Evolutionary conservation across 2,329 filamentous ascomycete species (phyloP).

Genomic region (Fusarium sp.): DNA sequence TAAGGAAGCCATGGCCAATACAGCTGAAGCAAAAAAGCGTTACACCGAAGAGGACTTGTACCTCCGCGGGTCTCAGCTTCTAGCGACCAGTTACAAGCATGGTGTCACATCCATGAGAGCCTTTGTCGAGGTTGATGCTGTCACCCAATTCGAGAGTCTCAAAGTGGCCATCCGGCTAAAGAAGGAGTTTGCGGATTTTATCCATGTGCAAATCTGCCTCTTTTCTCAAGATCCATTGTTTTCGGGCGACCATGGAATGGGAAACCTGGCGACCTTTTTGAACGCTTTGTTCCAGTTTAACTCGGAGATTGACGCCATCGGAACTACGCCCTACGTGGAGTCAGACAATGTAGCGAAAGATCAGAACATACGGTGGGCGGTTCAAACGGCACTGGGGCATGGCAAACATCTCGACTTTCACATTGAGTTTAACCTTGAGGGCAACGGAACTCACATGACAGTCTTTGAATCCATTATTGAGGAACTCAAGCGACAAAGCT

Average conservation of each 20-base stretch:
- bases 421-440: constrained; percentile 1
- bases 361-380: constrained; percentile 11
- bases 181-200: background rate
- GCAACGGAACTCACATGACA: background rate
- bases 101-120: background rate
- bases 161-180: background rate
- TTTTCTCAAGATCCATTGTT: constrained; percentile 28
- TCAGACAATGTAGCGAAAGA: background rate
- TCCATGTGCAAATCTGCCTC: constrained; percentile 7
- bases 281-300: background rate
- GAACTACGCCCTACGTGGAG: constrained; percentile 11
- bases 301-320: background rate
- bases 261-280: background rate
- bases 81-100: constrained; percentile 6
- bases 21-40: constrained; percentile 23
- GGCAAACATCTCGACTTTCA: constrained; percentile 11
- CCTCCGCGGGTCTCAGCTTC: constrained; percentile 16
- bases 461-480: background rate
- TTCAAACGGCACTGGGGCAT: background rate
- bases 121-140: constrained; percentile 14
- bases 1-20: constrained; percentile 10
- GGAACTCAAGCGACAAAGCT: background rate
- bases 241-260: constrained; percentile 1
- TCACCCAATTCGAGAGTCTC: constrained; percentile 3
- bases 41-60: constrained; percentile 20